Evolutionary conservation across 2,329 filamentous ascomycete genomes (phyloP).

Genomic region (Plenodomus tracheiphilus): DNA sequence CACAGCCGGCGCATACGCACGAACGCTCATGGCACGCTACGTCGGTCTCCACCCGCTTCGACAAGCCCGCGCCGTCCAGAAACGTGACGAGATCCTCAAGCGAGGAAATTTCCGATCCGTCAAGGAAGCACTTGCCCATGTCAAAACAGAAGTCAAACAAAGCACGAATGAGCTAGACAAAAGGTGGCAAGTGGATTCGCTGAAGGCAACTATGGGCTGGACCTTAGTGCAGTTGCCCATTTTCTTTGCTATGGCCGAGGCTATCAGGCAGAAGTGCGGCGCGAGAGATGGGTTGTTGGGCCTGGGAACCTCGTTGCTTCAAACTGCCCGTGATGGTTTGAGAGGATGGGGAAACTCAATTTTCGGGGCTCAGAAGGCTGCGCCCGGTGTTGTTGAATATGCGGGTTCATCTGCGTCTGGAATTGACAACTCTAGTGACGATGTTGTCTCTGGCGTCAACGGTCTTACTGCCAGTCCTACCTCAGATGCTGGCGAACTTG

Average conservation of each 20-base stretch:
- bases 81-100: constrained; percentile 23
- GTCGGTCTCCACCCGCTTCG: constrained; percentile 48
- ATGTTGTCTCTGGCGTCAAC: not conserved
- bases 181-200: constrained; percentile 31
- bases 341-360: constrained; percentile 25
- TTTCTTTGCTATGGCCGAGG: constrained; percentile 43
- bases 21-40: constrained; percentile 47
- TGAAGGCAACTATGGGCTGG: constrained; percentile 31
- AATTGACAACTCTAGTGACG: not conserved
- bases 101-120: constrained; percentile 24
- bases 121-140: constrained; percentile 14
- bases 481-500: not conserved
- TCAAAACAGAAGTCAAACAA: constrained; percentile 23
- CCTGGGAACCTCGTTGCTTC: constrained; percentile 18
- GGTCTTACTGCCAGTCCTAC: not conserved
- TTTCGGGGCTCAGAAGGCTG: constrained; percentile 4
- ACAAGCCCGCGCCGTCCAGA: constrained; percentile 31
- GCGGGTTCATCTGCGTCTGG: not conserved
- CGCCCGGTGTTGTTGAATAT: constrained; percentile 8
- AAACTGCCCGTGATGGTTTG: constrained; percentile 25
- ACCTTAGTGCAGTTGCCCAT: constrained; percentile 40
- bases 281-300: constrained; percentile 36
- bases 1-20: constrained; percentile 50
- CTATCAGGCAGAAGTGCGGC: constrained; percentile 41
- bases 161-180: constrained; percentile 27